A percentile compares a stretch with the other conserved stretches of the same genome.
These are phyloP conservation scores for Apophysomyces trapeziformis DNA, from an alignment of 371 early-diverging fungal species.

Conservation along the genomic window DNA sequence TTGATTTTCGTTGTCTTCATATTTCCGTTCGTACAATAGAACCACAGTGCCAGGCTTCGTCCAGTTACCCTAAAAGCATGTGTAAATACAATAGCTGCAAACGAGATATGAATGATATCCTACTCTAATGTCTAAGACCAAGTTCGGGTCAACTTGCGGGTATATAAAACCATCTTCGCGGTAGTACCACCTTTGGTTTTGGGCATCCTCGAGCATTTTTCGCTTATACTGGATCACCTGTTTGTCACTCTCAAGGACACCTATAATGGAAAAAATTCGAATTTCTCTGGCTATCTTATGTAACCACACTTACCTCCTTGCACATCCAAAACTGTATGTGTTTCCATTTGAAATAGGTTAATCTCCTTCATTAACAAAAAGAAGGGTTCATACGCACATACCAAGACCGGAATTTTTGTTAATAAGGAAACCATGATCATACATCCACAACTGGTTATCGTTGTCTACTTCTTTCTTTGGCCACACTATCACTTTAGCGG, in stretches of 20 bases:
- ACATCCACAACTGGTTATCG: slow-evolving; percentile 40
- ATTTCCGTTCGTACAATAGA: slow-evolving; percentile 50
- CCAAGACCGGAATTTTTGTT: slow-evolving; percentile 41
- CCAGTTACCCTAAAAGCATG: slow-evolving; percentile 45
- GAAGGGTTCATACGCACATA: slow-evolving; percentile 33
- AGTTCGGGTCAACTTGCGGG: slow-evolving; percentile 48
- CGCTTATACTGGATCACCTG: slow-evolving; percentile 53
- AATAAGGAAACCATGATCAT: slow-evolving; percentile 34
- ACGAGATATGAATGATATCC: slow-evolving; percentile 1
- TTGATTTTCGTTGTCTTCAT: slow-evolving; percentile 49
- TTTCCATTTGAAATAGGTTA: neutral
- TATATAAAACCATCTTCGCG: slow-evolving; percentile 56
- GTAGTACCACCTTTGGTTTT: slow-evolving; percentile 56
- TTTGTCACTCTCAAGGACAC: slow-evolving; percentile 43
- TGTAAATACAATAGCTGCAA: neutral
- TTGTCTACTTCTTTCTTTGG: slow-evolving; percentile 41
- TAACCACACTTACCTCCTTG: slow-evolving; percentile 36
- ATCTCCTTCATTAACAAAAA: slow-evolving; percentile 29
- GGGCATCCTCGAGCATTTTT: slow-evolving; percentile 49
- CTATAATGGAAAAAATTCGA: slow-evolving; percentile 14
- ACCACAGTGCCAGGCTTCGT: slow-evolving; percentile 49
- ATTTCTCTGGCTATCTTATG: no score
- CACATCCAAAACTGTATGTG: slow-evolving; percentile 42
- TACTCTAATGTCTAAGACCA: slow-evolving; percentile 53
- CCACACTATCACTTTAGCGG: slow-evolving; percentile 46